These are phyloP conservation scores for Annulohypoxylon moriforme DNA, from an alignment of 495 filamentous ascomycete species.

Conservation along the genomic window DNA sequence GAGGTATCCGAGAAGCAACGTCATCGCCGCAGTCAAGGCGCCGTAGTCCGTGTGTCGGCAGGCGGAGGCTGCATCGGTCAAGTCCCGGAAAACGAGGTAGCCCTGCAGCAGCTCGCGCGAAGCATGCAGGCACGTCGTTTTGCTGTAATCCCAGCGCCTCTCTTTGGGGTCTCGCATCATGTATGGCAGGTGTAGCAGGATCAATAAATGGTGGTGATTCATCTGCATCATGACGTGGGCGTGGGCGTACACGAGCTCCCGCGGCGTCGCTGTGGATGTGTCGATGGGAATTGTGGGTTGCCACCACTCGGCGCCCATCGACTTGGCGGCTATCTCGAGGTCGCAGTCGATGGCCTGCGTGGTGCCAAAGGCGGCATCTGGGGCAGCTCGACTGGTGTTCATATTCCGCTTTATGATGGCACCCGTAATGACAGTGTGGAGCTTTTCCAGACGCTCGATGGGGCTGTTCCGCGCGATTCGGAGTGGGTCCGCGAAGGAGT, in stretches of 20 bases:
- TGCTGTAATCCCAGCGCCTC: conserved; percentile 61
- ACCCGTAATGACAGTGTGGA: conserved; percentile 50
- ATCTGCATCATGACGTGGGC: conserved; percentile 56
- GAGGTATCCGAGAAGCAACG: conserved; percentile 56
- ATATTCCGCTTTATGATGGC: conserved; percentile 58
- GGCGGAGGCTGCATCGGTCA: conserved; percentile 50
- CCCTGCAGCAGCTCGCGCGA: conserved; percentile 56
- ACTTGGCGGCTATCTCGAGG: conserved; percentile 53
- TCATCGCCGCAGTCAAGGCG: conserved; percentile 58
- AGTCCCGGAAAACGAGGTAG: conserved; percentile 53
- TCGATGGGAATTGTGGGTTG: conserved; percentile 31
- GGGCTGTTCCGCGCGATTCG: conserved; percentile 44
- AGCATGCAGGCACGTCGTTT: conserved; percentile 53
- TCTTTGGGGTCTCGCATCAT: conserved; percentile 59
- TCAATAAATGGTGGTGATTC: conserved; percentile 58
- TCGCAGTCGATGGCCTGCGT: conserved; percentile 60
- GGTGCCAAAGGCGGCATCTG: conserved; percentile 36
- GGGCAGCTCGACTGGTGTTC: conserved; percentile 21
- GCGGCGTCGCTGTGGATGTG: conserved; percentile 17
- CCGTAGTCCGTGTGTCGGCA: conserved; percentile 60
- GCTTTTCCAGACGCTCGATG: conserved; percentile 49
- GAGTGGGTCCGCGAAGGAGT: conserved; percentile 49
- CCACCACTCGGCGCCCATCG: conserved; percentile 56
- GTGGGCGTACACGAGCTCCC: conserved; percentile 38
- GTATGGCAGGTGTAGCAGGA: conserved; percentile 60